Base-by-base conservation (phyloP, 2,329 filamentous ascomycete species). In the Cytospora schulzeri region DNA sequence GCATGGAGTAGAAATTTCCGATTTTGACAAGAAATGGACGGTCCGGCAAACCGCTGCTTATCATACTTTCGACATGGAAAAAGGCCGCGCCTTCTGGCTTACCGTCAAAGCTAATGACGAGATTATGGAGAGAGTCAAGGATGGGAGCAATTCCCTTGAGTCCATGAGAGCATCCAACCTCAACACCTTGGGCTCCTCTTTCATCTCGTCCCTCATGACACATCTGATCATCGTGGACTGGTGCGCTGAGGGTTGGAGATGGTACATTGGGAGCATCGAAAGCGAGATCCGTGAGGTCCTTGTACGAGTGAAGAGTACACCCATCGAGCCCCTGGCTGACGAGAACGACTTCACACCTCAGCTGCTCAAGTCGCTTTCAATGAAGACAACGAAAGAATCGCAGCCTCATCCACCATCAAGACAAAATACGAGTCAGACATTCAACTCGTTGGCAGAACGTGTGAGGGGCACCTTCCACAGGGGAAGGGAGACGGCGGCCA, bases 21-120 rank as follows among this genome's bases (percentile, higher is more conserved):
- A 28, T 8, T 24, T 35, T 8, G 38, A 41, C 12, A 12, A 33
- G 5, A 60, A 45, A 31, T 71, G 52, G 60, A 4, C 52, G 2
- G 24, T 62, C 31, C 62, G 62, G 3, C 62, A 64, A 35, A 45
- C 51, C n/a, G 62, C 57, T 15, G 26, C 60, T 5, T 60, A 64
- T 26, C 62, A 64, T 29, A 50, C 62, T 17, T 64, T 64, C 29
- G 62, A 64, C n/a, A 15, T 64, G 15, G n/a, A 61, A 5, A 60
- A 55, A 17, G 62, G 62, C 19, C 56, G 62, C 14, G 35, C 31
- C 7, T 41, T 52, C n/a, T 64, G 62, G 62, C 52, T 64, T 15
- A 17, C 38, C 9, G 19, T 64, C 19, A 64, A 64, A 26, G 62
- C 56, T 4, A 64, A 64, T 14, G 50, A 51, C 7, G 58, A 60